Evolutionary conservation across 306 rosid genomes (phyloP), one percentile per base, ranked within the genome.

Genomic region (Casuarina cunninghamiana): DNA sequence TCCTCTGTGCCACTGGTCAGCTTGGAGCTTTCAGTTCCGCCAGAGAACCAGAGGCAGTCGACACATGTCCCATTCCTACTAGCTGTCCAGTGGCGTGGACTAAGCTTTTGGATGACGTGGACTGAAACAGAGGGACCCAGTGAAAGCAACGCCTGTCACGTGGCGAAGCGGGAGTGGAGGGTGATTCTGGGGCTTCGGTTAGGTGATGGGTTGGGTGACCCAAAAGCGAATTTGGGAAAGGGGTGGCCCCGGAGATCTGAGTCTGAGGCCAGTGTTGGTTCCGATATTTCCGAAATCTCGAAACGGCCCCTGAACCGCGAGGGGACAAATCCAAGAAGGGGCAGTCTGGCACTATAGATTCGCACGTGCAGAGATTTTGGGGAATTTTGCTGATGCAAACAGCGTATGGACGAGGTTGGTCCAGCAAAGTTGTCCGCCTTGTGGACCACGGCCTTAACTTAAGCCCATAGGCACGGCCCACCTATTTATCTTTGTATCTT

Each of bases 281-380:
- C 17, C 7, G 37, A 5, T 55, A 69, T 3, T 3, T 0, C 0
- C 4, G 69, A 70, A 82, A 71, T 55, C 72, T 77, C 85, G 79
- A 35, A 43, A 16, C 4, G 74, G 13, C 72, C 84, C 67, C 39
- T 43, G n/a, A 2, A 26, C 32, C 32, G 32, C 32, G 32, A 26
- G 32, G 32, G 12, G 50, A 5, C 15, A 54, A 12, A 21, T 26
- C 17, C 2, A 60, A 48, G 48, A 49, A 45, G 63, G 10, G 19
- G 21, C 26, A 5, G 37, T 21, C n/a, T 10, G 60, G 69, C 74
- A 53, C 84, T 76, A 83, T 82, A 74, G 39, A 69, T 39, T 57
- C 53, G 80, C 88, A 76, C 78, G 70, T 78, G 77, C 26, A 55
- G 62, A 1, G 21, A 19, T 1, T 54, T n/a, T 5, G 8, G 9